A percentile compares a stretch with the other conserved stretches of the same genome.
Conservation (phyloP, 2,329 filamentous ascomycete genomes). For the Rutstroemia sp. region DNA sequence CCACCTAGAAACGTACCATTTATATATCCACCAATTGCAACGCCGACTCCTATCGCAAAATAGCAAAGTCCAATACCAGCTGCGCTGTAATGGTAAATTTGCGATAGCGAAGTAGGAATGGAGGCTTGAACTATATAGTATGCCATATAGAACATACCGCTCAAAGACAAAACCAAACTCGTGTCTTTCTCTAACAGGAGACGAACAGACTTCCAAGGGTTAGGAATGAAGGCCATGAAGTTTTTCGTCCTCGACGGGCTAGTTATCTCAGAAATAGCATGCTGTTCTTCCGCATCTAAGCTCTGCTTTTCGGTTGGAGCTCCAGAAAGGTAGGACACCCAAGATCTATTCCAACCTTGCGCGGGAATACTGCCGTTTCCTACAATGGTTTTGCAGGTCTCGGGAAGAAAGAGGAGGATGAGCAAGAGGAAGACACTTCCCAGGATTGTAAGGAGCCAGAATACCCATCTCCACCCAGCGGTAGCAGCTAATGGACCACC, state of each 20-base stretch:
- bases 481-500: background rate
- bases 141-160: background rate
- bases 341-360: background rate
- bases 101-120: background rate
- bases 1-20: no score
- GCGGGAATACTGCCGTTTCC: background rate
- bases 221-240: background rate
- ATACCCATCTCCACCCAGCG: background rate
- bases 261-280: background rate
- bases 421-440: background rate
- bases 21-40: no score
- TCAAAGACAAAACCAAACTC: background rate
- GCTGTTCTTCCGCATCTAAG: background rate
- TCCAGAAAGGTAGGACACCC: background rate
- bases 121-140: background rate
- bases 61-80: no score
- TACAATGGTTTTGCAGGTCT: background rate
- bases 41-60: no score
- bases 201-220: background rate
- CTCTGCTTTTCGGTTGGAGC: background rate
- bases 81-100: background rate
- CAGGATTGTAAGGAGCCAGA: background rate
- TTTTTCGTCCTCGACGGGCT: background rate
- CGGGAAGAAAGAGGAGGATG: background rate
- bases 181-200: background rate